Conservation (phyloP, 208 protist species). For the Leishmania braziliensis region DNA sequence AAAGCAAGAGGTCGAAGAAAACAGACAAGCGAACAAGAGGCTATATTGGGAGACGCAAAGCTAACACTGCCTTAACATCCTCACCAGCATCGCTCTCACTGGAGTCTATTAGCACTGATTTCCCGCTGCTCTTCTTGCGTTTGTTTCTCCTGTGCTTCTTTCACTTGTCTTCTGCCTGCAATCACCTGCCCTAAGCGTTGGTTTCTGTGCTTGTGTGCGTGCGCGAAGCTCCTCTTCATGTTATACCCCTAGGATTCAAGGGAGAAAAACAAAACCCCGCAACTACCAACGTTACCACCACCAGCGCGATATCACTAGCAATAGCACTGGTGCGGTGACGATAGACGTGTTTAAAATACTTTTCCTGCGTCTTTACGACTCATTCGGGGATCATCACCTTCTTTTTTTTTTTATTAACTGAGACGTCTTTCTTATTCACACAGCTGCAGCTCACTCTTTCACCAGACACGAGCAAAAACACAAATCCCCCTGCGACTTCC, state of each 20-base stretch:
- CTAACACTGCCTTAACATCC: too few relatives aligned
- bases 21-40: conserved; percentile 8
- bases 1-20: conserved; percentile 3
- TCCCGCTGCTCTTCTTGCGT: too few relatives aligned
- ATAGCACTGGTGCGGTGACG: too few relatives aligned
- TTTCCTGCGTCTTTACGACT: background rate
- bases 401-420: background rate
- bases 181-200: too few relatives aligned
- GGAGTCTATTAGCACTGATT: too few relatives aligned
- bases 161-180: too few relatives aligned
- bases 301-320: background rate
- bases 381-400: background rate
- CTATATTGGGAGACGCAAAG: background rate
- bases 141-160: too few relatives aligned
- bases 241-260: background rate
- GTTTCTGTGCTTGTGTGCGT: background rate
- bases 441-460: background rate
- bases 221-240: background rate
- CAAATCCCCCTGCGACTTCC: background rate
- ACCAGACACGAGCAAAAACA: too few relatives aligned
- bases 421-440: background rate
- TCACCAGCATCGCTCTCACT: too few relatives aligned
- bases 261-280: background rate
- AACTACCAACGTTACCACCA: background rate
- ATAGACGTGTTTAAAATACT: background rate